Percentiles rank a stretch among this genome's conserved stretches.
Conservation (phyloP, 176 grass and related monocot genomes). For the Chloris gayana region DNA sequence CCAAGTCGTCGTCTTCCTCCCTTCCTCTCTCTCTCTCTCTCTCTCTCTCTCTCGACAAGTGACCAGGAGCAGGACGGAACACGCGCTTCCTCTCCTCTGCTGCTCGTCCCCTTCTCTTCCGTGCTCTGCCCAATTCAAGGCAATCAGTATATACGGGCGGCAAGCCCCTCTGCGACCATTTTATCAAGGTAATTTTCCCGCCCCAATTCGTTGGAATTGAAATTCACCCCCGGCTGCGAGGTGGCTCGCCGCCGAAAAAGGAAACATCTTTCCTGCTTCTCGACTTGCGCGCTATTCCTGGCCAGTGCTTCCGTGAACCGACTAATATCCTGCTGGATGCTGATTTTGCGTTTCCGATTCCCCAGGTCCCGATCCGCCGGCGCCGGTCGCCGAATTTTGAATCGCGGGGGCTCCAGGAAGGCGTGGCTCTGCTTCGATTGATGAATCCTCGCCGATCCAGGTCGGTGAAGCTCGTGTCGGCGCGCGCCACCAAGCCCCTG, state of each 20-base stretch:
- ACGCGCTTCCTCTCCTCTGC: no score
- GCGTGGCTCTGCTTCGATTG: neutral
- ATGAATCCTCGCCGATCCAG: conserved; percentile 90
- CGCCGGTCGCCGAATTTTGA: no score
- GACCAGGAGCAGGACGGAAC: no score
- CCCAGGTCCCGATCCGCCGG: conserved; percentile 38
- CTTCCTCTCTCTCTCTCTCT: neutral
- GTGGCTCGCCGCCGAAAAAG: neutral
- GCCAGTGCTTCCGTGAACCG: neutral
- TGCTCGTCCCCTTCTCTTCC: neutral
- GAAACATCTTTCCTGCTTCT: neutral
- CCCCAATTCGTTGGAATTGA: no score
- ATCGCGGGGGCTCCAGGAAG: no score
- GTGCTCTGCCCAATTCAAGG: neutral
- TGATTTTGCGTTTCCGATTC: conserved; percentile 1
- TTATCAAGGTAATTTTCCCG: conserved; percentile 27
- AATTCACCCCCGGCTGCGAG: neutral
- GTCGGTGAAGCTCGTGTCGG: conserved; percentile 76
- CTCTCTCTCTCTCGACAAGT: neutral
- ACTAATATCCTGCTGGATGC: neutral
- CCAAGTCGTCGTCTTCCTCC: conserved; percentile 35
- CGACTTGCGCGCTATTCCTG: neutral
- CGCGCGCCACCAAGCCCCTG: conserved; percentile 40
- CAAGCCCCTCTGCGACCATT: neutral
- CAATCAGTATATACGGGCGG: neutral